Conservation (phyloP, 805 yeast species). For the Helenozyma baotianmanensis region DNA sequence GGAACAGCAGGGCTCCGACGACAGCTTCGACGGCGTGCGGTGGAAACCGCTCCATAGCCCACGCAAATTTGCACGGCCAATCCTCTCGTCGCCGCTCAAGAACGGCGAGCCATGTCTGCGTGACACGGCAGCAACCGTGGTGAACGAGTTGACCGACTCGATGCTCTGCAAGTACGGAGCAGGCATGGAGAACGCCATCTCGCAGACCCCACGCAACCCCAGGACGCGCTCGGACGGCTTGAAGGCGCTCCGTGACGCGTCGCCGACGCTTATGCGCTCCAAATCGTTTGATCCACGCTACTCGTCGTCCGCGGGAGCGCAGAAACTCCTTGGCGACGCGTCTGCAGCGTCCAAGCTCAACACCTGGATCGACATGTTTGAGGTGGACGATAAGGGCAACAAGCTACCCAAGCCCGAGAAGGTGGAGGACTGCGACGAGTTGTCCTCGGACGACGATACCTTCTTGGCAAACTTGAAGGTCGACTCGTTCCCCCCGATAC, state of each 20-base stretch:
- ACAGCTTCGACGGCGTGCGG: conserved; percentile 40
- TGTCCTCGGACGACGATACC: conserved; percentile 25
- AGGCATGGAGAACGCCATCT: conserved; percentile 25
- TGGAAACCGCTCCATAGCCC: conserved; percentile 17
- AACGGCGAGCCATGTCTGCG: conserved; percentile 11
- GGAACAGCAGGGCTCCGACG: conserved; percentile 37
- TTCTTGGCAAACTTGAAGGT: conserved; percentile 11
- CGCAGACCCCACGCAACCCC: conserved; percentile 32
- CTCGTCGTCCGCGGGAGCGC: background rate
- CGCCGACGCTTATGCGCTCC: conserved; percentile 36
- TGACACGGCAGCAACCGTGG: conserved; percentile 16
- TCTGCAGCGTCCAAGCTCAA: conserved; percentile 13
- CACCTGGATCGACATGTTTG: conserved; percentile 31
- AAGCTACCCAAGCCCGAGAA: background rate
- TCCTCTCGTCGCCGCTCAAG: conserved; percentile 43
- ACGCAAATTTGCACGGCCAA: conserved; percentile 7
- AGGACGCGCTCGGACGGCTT: conserved; percentile 31
- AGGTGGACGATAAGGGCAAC: conserved; percentile 2
- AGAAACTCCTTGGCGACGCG: conserved; percentile 7
- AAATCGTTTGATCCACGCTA: conserved; percentile 29
- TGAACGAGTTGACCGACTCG: conserved; percentile 32
- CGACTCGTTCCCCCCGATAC: conserved; percentile 6
- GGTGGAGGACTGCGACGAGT: conserved; percentile 7
- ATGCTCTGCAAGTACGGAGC: conserved; percentile 41
- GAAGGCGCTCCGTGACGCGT: conserved; percentile 9